These are phyloP conservation scores for Gardenia jasminoides DNA, from an alignment of 257 asterid genomes.

Conservation along the genomic window DNA sequence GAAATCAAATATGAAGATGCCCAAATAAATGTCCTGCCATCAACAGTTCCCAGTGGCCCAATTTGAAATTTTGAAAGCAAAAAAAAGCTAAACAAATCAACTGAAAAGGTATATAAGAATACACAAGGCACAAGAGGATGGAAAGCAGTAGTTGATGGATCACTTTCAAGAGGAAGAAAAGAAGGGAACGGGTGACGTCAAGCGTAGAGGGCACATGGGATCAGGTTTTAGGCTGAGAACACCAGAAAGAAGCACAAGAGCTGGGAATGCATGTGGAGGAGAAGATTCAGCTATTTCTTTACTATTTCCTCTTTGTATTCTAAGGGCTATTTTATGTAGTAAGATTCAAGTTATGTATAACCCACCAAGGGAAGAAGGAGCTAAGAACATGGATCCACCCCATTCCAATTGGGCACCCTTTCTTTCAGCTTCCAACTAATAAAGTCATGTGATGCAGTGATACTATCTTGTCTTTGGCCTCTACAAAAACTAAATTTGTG, in stretches of 20 bases:
- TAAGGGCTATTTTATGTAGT: background rate
- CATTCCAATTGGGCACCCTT: slow-evolving; percentile 40
- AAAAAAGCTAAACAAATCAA: background rate
- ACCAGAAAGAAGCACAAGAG: slow-evolving; percentile 29
- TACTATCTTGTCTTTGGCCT: slow-evolving; percentile 46
- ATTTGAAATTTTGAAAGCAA: slow-evolving; percentile 5
- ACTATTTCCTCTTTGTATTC: slow-evolving; percentile 13
- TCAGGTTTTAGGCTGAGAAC: slow-evolving; percentile 35
- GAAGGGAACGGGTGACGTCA: slow-evolving; percentile 47
- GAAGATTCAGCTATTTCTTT: slow-evolving; percentile 37
- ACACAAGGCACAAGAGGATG: background rate
- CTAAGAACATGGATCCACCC: slow-evolving; percentile 66
- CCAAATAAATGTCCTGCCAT: slow-evolving; percentile 13
- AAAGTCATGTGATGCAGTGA: slow-evolving; percentile 54
- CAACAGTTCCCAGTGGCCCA: slow-evolving; percentile 19
- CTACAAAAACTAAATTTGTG: slow-evolving; percentile 2
- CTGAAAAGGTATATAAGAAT: slow-evolving; percentile 3
- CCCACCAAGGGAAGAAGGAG: slow-evolving; percentile 17
- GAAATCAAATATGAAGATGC: slow-evolving; percentile 4
- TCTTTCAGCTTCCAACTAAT: slow-evolving; percentile 47
- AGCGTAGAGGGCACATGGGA: slow-evolving; percentile 64
- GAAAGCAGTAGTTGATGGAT: slow-evolving; percentile 54
- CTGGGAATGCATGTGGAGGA: slow-evolving; percentile 50
- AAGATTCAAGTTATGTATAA: background rate
- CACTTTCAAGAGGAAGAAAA: slow-evolving; percentile 44